Evolutionary conservation across 306 rosid genomes (phyloP), one percentile per base, ranked within the genome.

Genomic region (Quercus rubra): DNA sequence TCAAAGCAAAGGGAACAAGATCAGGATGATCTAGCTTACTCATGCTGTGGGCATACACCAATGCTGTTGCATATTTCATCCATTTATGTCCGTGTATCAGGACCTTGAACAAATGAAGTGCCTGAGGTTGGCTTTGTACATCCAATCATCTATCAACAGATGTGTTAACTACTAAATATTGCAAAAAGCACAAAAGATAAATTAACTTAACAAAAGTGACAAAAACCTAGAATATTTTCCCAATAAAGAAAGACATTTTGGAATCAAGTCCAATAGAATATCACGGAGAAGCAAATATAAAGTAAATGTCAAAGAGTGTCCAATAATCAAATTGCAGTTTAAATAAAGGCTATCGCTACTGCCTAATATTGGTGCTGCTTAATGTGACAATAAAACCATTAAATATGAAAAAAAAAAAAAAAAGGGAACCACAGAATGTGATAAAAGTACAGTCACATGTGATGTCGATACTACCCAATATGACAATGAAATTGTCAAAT

Each of bases 31-130:
- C 61, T 28, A 43, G 73, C 94, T 87, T 88, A 92, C 97, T 92
- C 94, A 31, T 92, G 92, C 78, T 94, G 98, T 70, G 98, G 97
- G 77, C 97, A 94, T 62, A 94, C 98, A 17, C 97, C 98, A 93
- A 94, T 94, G 87, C 92, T 94, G n/a, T 97, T 89, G 74, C 92
- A 92, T 86, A 92, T 88, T 77, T 85, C 89, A 81, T 86, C 89
- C 93, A 92, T 94, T 5, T 94, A 68, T 43, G 86, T 89, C 78
- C 62, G 75, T 84, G 91, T 91, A 87, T 92, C 94, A 77, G 91
- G 82, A 76, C 97, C 94, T 75, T 94, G 75, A 83, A 94, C 93
- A 77, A 75, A 87, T 76, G 97, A 97, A 30, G 93, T 79, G 17
- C 97, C 98, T 30, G 93, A 81, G 76, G 87, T 88, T 78, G 97